phyloP scores from a whole-genome alignment of 352 stramenopile genomes.

The Pythium rishiriense region DNA sequence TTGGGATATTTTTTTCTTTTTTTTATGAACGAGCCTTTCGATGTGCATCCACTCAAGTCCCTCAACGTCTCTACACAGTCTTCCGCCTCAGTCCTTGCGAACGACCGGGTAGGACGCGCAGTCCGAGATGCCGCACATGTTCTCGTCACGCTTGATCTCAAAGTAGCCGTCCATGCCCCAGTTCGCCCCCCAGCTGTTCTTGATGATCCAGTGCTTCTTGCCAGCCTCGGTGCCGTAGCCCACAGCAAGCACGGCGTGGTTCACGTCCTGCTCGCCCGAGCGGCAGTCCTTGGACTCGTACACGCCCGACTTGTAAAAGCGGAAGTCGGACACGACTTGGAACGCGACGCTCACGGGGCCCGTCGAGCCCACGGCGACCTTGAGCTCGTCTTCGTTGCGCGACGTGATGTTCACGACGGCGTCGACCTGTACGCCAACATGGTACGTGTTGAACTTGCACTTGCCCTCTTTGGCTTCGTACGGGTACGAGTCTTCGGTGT shows the following conservation, averaged over 20 bases:
- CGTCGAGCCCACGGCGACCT: slow-evolving; percentile 56
- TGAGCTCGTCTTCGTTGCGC: slow-evolving; percentile 74
- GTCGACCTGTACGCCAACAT: slow-evolving; percentile 71
- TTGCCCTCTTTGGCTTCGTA: slow-evolving; percentile 78
- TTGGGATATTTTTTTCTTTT: too few relatives aligned
- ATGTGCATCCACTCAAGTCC: not conserved
- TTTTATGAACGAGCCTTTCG: too few relatives aligned
- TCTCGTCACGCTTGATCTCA: slow-evolving; percentile 89
- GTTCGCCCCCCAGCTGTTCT: slow-evolving; percentile 94
- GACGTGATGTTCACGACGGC: slow-evolving; percentile 86
- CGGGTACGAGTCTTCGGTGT: slow-evolving; percentile 77
- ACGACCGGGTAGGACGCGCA: slow-evolving; percentile 87
- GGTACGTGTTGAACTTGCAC: slow-evolving; percentile 79
- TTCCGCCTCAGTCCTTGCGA: slow-evolving; percentile 19
- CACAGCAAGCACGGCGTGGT: slow-evolving; percentile 94
- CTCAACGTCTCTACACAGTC: not conserved
- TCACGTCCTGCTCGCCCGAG: slow-evolving; percentile 83
- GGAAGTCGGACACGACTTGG: slow-evolving; percentile 87
- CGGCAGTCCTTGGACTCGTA: slow-evolving; percentile 86
- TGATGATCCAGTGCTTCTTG: slow-evolving; percentile 95
- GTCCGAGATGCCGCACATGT: slow-evolving; percentile 89
- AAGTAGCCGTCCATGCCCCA: slow-evolving; percentile 98
- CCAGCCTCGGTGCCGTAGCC: slow-evolving; percentile 94
- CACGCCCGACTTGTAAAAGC: slow-evolving; percentile 88
- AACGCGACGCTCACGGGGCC: slow-evolving; percentile 87